phyloP scores from a whole-genome alignment of 805 yeast genomes.

The Pichia sporocuriosa region DNA sequence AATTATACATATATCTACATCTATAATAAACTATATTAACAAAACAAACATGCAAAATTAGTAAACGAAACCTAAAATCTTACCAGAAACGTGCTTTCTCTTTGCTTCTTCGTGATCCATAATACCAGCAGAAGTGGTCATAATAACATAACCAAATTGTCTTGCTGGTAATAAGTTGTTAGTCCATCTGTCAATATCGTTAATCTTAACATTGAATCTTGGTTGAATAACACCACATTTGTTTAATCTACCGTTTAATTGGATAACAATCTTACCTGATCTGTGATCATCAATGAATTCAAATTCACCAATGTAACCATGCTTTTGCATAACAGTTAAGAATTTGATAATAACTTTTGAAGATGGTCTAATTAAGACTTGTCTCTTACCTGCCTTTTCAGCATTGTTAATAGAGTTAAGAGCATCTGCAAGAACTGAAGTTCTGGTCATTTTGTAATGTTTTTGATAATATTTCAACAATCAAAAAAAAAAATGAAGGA shows the following conservation, averaged over 20 bases:
- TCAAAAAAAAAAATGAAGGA: no score
- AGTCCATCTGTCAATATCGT: slow-evolving; percentile 97
- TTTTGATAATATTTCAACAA: no score
- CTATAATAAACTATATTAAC: not conserved
- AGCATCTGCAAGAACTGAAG: slow-evolving; percentile 98
- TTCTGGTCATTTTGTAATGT: slow-evolving; percentile 70
- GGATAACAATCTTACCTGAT: slow-evolving; percentile 95
- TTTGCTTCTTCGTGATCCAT: slow-evolving; percentile 99
- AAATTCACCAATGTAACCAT: slow-evolving; percentile 96
- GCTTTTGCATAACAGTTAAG: slow-evolving; percentile 95
- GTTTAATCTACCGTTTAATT: slow-evolving; percentile 96
- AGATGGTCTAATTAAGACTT: slow-evolving; percentile 95
- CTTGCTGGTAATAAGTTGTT: slow-evolving; percentile 97
- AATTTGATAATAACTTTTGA: slow-evolving; percentile 97
- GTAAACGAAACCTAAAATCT: slow-evolving; percentile 97
- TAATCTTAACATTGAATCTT: slow-evolving; percentile 94
- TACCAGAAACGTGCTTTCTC: slow-evolving; percentile 99
- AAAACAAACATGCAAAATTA: slow-evolving; percentile 34
- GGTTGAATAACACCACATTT: slow-evolving; percentile 99
- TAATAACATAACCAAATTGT: slow-evolving; percentile 96
- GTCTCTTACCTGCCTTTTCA: slow-evolving; percentile 99
- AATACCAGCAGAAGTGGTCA: slow-evolving; percentile 98
- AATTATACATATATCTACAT: not conserved
- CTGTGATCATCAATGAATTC: slow-evolving; percentile 99
- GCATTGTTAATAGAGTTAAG: slow-evolving; percentile 97